Evolutionary conservation across 2,329 filamentous ascomycete genomes (phyloP).

Genomic region (Nothopassalora personata): DNA sequence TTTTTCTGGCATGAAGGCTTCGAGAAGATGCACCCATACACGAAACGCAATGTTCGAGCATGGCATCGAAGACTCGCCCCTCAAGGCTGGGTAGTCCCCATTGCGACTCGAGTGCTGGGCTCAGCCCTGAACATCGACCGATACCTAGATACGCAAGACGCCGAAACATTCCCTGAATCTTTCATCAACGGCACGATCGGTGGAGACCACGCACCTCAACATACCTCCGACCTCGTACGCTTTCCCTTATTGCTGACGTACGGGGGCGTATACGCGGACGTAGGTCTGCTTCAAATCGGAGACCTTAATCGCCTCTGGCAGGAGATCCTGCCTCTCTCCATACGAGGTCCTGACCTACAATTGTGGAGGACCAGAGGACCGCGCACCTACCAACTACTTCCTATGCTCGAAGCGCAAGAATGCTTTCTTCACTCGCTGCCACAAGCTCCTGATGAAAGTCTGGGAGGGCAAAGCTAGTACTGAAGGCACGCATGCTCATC

Average conservation of each 20-base stretch:
- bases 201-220: constrained; percentile 49
- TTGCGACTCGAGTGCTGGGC: constrained; percentile 43
- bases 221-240: constrained; percentile 55
- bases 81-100: constrained; percentile 50
- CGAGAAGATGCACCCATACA: constrained; percentile 47
- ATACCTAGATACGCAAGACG: constrained; percentile 46
- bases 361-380: constrained; percentile 32
- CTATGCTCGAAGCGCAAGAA: constrained; percentile 40
- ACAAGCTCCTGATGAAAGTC: constrained; percentile 47
- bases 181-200: constrained; percentile 48
- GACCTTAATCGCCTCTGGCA: constrained; percentile 54
- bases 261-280: constrained; percentile 56
- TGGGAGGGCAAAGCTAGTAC: constrained; percentile 51
- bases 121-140: constrained; percentile 47
- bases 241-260: constrained; percentile 53
- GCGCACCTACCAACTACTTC: constrained; percentile 48
- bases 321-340: constrained; percentile 42
- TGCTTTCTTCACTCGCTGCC: constrained; percentile 45
- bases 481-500: constrained; percentile 47
- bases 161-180: constrained; percentile 43
- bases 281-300: constrained; percentile 53
- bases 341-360: constrained; percentile 49
- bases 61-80: constrained; percentile 51
- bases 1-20: constrained; percentile 55
- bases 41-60: constrained; percentile 49